Percentiles rank a stretch among this genome's conserved stretches.
phyloP scores from a whole-genome alignment of 2,329 filamentous ascomycete species.

The Didymella sp. region DNA sequence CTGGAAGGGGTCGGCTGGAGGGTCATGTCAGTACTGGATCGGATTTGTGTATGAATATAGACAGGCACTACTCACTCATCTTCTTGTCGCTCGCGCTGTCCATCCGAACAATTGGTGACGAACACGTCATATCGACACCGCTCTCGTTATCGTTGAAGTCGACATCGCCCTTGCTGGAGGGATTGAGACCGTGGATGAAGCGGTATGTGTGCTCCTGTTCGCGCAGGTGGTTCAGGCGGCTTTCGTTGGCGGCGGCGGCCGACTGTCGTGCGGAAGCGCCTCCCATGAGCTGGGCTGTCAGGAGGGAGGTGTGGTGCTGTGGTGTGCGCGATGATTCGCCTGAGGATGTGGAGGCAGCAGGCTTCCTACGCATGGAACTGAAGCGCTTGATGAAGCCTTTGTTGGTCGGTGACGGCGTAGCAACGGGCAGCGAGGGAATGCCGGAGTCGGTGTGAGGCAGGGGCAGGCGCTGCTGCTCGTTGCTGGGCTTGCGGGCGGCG shows the following conservation, averaged over 20 bases:
- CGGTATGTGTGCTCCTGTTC: slow-evolving; percentile 45
- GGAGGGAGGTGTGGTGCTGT: slow-evolving; percentile 11
- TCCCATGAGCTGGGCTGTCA: slow-evolving; percentile 29
- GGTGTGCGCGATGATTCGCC: slow-evolving; percentile 25
- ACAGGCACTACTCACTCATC: slow-evolving; percentile 38
- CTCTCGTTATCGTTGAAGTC: slow-evolving; percentile 49
- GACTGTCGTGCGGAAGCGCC: slow-evolving; percentile 45
- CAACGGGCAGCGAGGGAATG: slow-evolving; percentile 29
- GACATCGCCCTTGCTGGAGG: slow-evolving; percentile 27
- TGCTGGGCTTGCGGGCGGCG: slow-evolving; percentile 29
- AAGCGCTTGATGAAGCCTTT: slow-evolving; percentile 42
- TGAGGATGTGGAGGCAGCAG: slow-evolving; percentile 40
- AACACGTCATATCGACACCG: slow-evolving; percentile 49
- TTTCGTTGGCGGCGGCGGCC: slow-evolving; percentile 47
- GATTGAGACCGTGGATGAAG: slow-evolving; percentile 40
- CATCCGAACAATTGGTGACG: slow-evolving; percentile 41
- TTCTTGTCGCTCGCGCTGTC: slow-evolving; percentile 45
- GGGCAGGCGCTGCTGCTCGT: slow-evolving; percentile 33
- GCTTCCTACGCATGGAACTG: slow-evolving; percentile 43
- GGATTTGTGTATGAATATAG: background rate
- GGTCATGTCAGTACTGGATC: slow-evolving; percentile 14
- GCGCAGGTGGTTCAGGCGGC: slow-evolving; percentile 37
- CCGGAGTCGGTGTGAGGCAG: slow-evolving; percentile 47
- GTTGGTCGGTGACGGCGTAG: slow-evolving; percentile 20
- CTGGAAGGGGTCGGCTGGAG: slow-evolving; percentile 58